A percentile compares a stretch with the other conserved stretches of the same genome.
Evolutionary conservation across 129 eudicot genomes (phyloP).

Genomic region (Chrysanthemum makinoi): DNA sequence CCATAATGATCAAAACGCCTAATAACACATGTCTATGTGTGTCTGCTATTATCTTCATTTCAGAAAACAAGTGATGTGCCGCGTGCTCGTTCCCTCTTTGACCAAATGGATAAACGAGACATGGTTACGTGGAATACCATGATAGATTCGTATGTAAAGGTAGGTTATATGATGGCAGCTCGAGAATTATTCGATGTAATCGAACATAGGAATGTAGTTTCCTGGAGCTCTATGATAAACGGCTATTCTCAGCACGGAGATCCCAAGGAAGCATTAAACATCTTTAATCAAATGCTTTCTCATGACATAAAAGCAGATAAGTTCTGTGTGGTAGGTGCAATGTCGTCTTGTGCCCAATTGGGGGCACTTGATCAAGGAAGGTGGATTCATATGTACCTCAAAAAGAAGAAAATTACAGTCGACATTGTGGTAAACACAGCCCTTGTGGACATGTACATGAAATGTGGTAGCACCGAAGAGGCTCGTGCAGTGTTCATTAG

Average conservation of each 20-base stretch:
- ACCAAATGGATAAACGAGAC: slow-evolving; percentile 39
- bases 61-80: slow-evolving; percentile 41
- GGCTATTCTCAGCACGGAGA: slow-evolving; percentile 40
- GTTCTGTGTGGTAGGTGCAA: slow-evolving; percentile 39
- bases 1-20: background rate
- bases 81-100: slow-evolving; percentile 43
- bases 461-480: slow-evolving; percentile 47
- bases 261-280: slow-evolving; percentile 44
- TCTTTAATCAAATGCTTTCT: slow-evolving; percentile 46
- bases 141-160: slow-evolving; percentile 37
- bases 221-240: slow-evolving; percentile 41
- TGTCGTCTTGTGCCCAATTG: slow-evolving; percentile 46
- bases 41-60: slow-evolving; percentile 25
- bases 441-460: slow-evolving; percentile 62
- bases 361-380: slow-evolving; percentile 55
- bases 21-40: slow-evolving; percentile 8
- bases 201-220: slow-evolving; percentile 38
- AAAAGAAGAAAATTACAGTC: slow-evolving; percentile 31
- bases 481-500: slow-evolving; percentile 32
- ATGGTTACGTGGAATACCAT: slow-evolving; percentile 50
- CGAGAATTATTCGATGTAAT: slow-evolving; percentile 32
- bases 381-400: slow-evolving; percentile 45
- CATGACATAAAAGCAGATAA: slow-evolving; percentile 39
- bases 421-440: slow-evolving; percentile 43
- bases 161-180: slow-evolving; percentile 44